These are phyloP conservation scores for Cercospora sp. DNA, from an alignment of 2,329 filamentous ascomycete species.

Conservation along the genomic window DNA sequence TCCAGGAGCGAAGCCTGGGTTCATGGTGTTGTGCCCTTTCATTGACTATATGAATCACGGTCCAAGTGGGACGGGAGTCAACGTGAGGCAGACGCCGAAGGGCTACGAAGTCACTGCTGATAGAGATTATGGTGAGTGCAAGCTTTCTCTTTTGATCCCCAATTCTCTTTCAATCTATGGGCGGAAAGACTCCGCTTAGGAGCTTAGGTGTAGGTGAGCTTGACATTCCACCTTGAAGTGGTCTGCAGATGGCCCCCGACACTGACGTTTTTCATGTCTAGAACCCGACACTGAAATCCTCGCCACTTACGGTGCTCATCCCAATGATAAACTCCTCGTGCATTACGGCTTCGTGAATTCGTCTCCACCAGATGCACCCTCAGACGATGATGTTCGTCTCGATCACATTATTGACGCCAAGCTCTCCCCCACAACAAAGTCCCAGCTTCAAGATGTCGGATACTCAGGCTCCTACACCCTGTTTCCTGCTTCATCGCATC, in stretches of 20 bases:
- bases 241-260: no score
- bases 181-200: no score
- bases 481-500: constrained; percentile 22
- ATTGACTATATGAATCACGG: constrained; percentile 69
- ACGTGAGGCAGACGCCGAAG: constrained; percentile 51
- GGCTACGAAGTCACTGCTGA: constrained; percentile 59
- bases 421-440: constrained; percentile 36
- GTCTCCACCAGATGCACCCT: constrained; percentile 5
- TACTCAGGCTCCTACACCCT: constrained; percentile 44
- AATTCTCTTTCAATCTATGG: no score
- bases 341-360: constrained; percentile 60
- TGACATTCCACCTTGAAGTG: no score
- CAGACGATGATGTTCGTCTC: constrained; percentile 44
- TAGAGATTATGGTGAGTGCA: constrained; percentile 48
- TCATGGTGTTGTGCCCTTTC: constrained; percentile 69
- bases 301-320: constrained; percentile 69
- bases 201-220: no score
- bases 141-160: no score
- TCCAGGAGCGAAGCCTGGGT: constrained; percentile 53
- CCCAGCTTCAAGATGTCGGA: constrained; percentile 45
- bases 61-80: constrained; percentile 47
- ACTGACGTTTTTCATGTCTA: no score
- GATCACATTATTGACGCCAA: constrained; percentile 46
- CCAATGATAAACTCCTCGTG: constrained; percentile 69
- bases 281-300: constrained; percentile 55